These are phyloP conservation scores for Mortierella sp. DNA, from an alignment of 371 early-diverging fungal species.

Conservation along the genomic window DNA sequence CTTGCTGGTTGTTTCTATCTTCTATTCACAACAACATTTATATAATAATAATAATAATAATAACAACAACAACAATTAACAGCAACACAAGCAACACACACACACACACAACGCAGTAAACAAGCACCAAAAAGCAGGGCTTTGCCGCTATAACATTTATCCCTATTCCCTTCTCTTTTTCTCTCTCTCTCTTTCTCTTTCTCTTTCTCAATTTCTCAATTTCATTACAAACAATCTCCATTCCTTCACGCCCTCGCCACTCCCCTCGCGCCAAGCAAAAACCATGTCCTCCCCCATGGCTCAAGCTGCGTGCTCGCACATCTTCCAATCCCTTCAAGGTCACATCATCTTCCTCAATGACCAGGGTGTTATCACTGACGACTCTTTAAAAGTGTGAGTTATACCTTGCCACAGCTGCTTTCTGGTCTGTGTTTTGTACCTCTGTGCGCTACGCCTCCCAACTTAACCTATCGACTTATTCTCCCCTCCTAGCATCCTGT, in stretches of 20 bases:
- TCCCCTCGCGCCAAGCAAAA: not conserved
- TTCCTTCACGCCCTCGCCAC: not conserved
- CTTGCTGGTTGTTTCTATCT: no score
- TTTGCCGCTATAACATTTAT: not conserved
- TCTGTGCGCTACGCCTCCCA: no score
- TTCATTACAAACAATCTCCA: not conserved
- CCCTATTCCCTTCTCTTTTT: not conserved
- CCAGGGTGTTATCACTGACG: constrained; percentile 48
- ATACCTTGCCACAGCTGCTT: no score
- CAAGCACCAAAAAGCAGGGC: not conserved
- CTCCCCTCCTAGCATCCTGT: constrained; percentile 23
- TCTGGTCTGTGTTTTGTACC: no score
- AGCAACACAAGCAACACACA: no score
- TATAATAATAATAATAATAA: no score
- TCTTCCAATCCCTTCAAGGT: constrained; percentile 47
- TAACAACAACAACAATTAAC: no score
- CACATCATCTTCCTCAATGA: constrained; percentile 45
- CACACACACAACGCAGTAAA: no score
- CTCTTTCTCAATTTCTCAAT: not conserved
- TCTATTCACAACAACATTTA: no score
- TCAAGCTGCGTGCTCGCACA: constrained; percentile 50
- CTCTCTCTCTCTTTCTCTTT: not conserved
- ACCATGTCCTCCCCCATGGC: constrained; percentile 26
- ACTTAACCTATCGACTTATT: not conserved
- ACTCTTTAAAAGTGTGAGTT: constrained; percentile 48